Evolutionary conservation across 768 basidiomycete species (phyloP).

Genomic region (Ephemerocybe angulata): DNA sequence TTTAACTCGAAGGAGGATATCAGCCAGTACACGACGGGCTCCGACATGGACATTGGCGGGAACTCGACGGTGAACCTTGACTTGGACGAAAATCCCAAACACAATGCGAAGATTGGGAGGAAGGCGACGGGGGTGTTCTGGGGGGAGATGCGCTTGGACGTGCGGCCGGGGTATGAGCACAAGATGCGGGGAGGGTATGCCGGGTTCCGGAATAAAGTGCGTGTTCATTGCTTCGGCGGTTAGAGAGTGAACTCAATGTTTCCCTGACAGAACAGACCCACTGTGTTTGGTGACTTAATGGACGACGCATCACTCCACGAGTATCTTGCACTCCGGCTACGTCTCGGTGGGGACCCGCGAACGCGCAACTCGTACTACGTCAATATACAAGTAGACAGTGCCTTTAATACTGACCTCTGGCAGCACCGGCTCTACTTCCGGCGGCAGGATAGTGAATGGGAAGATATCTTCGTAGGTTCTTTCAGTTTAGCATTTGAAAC

Average conservation of each 20-base stretch:
- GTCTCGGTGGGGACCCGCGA: conserved; percentile 70
- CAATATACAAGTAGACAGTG: conserved; percentile 88
- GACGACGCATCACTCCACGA: conserved; percentile 83
- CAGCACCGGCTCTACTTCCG: conserved; percentile 88
- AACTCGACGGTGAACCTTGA: conserved; percentile 75
- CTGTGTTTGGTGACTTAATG: conserved; percentile 79
- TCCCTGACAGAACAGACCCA: conserved; percentile 58
- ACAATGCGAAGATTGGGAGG: conserved; percentile 43
- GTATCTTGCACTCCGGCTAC: conserved; percentile 77
- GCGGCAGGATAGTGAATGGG: conserved; percentile 65
- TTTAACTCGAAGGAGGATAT: conserved; percentile 61
- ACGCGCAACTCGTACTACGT: conserved; percentile 87
- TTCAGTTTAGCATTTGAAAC: not conserved
- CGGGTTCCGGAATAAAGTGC: conserved; percentile 82
- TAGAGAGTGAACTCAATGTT: too few relatives aligned
- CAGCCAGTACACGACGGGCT: conserved; percentile 68
- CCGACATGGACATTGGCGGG: conserved; percentile 87
- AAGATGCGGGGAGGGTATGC: conserved; percentile 84
- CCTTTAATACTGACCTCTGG: conserved; percentile 83
- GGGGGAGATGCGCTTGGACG: conserved; percentile 72
- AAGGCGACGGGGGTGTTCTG: conserved; percentile 65
- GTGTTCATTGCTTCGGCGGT: not conserved
- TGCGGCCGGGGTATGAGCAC: conserved; percentile 62
- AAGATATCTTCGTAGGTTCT: conserved; percentile 69
- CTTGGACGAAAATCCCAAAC: conserved; percentile 51